Percentiles rank a stretch among this genome's conserved stretches.
phyloP scores from a whole-genome alignment of 2,329 filamentous ascomycete species.

The Rhinocladiella similis region DNA sequence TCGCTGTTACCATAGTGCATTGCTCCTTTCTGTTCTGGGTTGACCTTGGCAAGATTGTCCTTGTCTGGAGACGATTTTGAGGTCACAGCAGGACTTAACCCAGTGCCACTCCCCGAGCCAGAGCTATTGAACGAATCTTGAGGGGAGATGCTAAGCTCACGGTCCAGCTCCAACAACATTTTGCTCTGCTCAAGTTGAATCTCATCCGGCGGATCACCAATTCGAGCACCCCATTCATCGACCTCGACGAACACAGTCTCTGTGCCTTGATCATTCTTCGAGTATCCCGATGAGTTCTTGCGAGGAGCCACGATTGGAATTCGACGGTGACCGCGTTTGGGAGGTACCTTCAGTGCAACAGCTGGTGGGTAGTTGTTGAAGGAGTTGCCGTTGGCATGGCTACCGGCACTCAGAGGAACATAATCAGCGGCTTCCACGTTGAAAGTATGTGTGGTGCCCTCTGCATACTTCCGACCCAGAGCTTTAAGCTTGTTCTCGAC shows the following conservation, averaged over 20 bases:
- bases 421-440: slow-evolving; percentile 27
- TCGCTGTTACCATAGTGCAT: slow-evolving; percentile 8
- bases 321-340: slow-evolving; percentile 10
- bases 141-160: slow-evolving; percentile 20
- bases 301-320: slow-evolving; percentile 30
- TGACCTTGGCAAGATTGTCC: neutral
- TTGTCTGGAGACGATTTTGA: slow-evolving; percentile 3
- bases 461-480: slow-evolving; percentile 4
- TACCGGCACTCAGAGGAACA: slow-evolving; percentile 14
- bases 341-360: neutral
- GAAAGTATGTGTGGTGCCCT: slow-evolving; percentile 12
- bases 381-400: neutral
- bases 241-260: slow-evolving; percentile 11
- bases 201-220: slow-evolving; percentile 19
- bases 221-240: slow-evolving; percentile 27
- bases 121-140: slow-evolving; percentile 10
- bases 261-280: neutral
- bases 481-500: slow-evolving; percentile 9
- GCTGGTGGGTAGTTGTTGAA: neutral
- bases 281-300: slow-evolving; percentile 2
- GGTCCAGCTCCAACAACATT: slow-evolving; percentile 15
- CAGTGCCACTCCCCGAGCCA: neutral
- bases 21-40: neutral
- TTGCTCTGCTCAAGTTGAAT: slow-evolving; percentile 22
- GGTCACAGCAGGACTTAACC: neutral